Base-by-base conservation (phyloP, 805 yeast species). In the Lachancea cidri region DNA sequence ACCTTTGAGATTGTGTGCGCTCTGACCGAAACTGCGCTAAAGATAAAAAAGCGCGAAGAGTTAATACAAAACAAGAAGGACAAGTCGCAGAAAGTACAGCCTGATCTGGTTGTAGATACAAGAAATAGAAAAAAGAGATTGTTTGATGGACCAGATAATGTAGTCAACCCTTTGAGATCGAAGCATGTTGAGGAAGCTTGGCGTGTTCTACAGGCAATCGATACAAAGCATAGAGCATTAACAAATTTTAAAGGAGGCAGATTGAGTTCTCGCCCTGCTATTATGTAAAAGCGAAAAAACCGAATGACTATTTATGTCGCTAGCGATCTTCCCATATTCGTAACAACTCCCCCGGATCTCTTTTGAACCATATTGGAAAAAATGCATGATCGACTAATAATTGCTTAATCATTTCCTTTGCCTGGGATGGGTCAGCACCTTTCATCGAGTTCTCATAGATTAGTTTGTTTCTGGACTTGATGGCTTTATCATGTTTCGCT, bases 1-100 rank as follows among this genome's bases (percentile, higher is more conserved):
- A 93, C 98, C 1, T 93, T 93, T 68, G 98, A 93, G 62, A 88
- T 91, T 61, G 98, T 93, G 2, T 94, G 98, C 55, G 81, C 91
- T 6, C 65, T 93, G 38, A 93, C 98, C 0, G 98, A 91, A 64
- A 85, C 82, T 53, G 98, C 98, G 1, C 71, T 91, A 60, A 76
- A 74, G 44, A 81, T 93, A 25, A 88, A 89, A 52, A 76, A 74
- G 39, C 72, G 77, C 18, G 88, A 86, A 55, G 82, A 81, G 44
- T 63, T 65, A 35, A 57, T 79, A 35, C 65, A 61, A 31, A 62
- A 65, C 38, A 55, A 57, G 25, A 63, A 65, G 25, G 69, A 66
- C 39, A 65, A 66, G 42, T 54, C 58, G 17, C 60, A 60, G 17
- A 34, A 39, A 29, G 29, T 29, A 29, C 59, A 61, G 30, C 59